Base-by-base conservation (phyloP, 2,329 filamentous ascomycete genomes). In the Pseudogymnoascus sp. region DNA sequence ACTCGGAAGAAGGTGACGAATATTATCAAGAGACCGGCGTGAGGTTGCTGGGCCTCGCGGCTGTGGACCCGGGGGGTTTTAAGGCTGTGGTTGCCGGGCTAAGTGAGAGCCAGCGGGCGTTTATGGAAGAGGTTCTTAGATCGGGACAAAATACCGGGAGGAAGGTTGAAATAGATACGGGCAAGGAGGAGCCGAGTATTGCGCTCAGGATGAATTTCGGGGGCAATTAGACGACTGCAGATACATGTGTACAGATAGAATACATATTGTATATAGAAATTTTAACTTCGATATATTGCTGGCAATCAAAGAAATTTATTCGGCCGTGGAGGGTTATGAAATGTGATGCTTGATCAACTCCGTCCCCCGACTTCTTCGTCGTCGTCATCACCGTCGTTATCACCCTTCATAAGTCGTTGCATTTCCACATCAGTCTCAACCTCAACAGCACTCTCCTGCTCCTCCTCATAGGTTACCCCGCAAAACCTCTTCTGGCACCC, bases 131-230 rank as follows among this genome's bases (percentile, higher is more conserved):
- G 67, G 87, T 96, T 14, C 84, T 96, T 64, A 83, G 85, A 73
- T 84, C 82, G 23, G 87, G 87, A 60, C 77, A 83, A 68, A 77
- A 81, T 59, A 64, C 63, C 68, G 31, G 61, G 69, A 71, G 74
- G 67, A 76, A 73, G 69, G 68, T 70, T 68, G 72, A 71, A 72
- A 77, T 78, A 68, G 74, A 72, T 62, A 69, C 75, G 45, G 75
- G 75, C 60, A 79, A 77, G 63, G 77, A 79, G 63, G 85, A 84
- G 74, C 94, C 94, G 11, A 94, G 80, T 66, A 99, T 99, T 80
- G 91, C 91, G 61, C 76, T 99, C 72, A 94, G 95, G 81, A 95
- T 97, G 90, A 82, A 96, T 74, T 97, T 99, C 81, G 85, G 84
- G 58, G 49, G 49, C 2, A 35, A 33, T 33, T 35, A 55, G 12